Evolutionary conservation across 2,329 filamentous ascomycete species (phyloP), one percentile per base, ranked within the genome.

Genomic region (Lasiodiplodia sp.): DNA sequence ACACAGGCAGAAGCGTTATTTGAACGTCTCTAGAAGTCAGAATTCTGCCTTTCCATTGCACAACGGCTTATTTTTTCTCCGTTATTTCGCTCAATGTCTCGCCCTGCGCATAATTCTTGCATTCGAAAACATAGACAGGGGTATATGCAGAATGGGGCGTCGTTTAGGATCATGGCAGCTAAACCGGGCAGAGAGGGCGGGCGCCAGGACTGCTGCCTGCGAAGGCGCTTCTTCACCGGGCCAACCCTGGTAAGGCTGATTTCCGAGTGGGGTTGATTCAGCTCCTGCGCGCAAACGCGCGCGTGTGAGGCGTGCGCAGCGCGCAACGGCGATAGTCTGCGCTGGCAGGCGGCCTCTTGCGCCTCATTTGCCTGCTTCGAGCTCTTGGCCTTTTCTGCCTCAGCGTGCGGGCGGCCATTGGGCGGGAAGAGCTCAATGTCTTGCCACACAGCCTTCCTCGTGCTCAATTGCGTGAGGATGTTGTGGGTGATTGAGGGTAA

Each of bases 41-140:
- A 47, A 47, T n/a, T 47, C 44, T 47, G 44, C 44, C 44, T 47
- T 47, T 47, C 44, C 44, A 47, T 47, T 47, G 44, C 44, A 47
- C 44, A 10, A 47, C n/a, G 18, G 40, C 44, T 47, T 47, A 8
- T 18, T 34, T 8, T 8, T 18, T 18, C 40, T 18, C 16, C 40
- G 40, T 47, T 47, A 47, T 47, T 47, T 47, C 44, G 44, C 44
- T 47, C 44, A 34, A 47, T 47, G 44, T 47, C n/a, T 47, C 44
- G 7, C 44, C 31, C 31, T 34, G 31, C 31, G 31, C 31, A 7
- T 34, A 21, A 6, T n/a, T 10, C 11, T 47, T 21, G 44, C 18
- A 47, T n/a, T 47, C 0, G 3, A 8, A 47, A 14, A 8, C 11
- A 8, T 47, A 11, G n/a, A 47, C 44, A 14, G 8, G 44, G 18